Evolutionary conservation across 1,284 basidiomycete species (phyloP), one percentile per base, ranked within the genome.

Genomic region (Mycena citricolor): DNA sequence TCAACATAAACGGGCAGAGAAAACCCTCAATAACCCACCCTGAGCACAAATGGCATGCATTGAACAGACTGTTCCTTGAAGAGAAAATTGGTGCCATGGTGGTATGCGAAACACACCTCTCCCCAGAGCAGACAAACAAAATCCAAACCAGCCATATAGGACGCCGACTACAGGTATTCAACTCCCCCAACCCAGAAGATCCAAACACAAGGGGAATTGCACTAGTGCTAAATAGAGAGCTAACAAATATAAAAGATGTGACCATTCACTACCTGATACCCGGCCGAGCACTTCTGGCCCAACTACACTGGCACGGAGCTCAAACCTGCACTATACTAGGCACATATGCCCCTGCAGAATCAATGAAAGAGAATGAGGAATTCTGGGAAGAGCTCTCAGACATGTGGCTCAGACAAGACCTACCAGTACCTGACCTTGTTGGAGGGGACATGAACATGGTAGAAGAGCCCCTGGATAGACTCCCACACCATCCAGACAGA

Each of bases 341-440:
- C 4, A 29, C 42, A 6, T 53, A 53, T 33, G 51, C 51, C 1
- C 48, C 51, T 23, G 45, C 47, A 22, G 36, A 33, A 13, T 22
- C 31, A 13, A 26, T 17, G 20, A 10, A 29, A 16, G 32, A 39
- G n/a, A 50, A 46, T 22, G 17, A 10, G 20, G 32, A 26, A 2
- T 53, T 50, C 48, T 53, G 48, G 47, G 4, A 33, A 16, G 10
- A 33, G 4, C 26, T 53, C 3, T 16, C 17, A 2, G 6, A 34
- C 4, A 42, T 19, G 19, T 29, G 30, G 39, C 6, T n/a, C 1
- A 34, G 8, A 8, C 3, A 32, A 16, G 17, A 39, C 19, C 16
- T 49, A 2, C 42, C 47, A 12, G 20, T 20, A 11, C 47, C 47
- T 19, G 37, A 38, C 20, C 26, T 38, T 3, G 23, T 23, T 3